Conservation (phyloP, 345 rosid species). For the Eucalyptus cloeziana region DNA sequence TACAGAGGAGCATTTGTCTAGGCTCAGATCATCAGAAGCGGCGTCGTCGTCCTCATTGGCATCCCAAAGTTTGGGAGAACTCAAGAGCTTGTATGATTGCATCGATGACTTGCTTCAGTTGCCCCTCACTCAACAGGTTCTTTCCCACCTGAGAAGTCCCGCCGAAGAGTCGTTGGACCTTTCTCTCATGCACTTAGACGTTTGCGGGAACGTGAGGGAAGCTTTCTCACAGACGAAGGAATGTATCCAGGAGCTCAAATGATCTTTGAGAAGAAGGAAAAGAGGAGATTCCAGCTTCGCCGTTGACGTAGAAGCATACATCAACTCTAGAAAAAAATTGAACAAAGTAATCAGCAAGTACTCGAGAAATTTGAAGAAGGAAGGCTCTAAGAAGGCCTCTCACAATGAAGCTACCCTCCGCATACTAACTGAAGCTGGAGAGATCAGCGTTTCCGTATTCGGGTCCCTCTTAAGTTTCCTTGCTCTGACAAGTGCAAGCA, state of each 20-base stretch:
- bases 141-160: neutral
- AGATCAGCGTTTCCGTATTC: slow-evolving; percentile 4
- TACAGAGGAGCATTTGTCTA: neutral
- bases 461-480: slow-evolving; percentile 9
- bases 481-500: neutral
- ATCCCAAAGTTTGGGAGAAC: neutral
- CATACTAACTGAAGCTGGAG: slow-evolving; percentile 12
- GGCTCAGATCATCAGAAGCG: neutral
- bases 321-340: neutral
- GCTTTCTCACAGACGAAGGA: neutral
- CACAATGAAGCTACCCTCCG: neutral
- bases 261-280: neutral
- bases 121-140: neutral
- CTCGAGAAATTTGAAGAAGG: slow-evolving; percentile 2
- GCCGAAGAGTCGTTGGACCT: neutral
- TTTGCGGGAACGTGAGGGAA: neutral
- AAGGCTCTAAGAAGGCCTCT: neutral
- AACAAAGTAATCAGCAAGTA: neutral
- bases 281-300: neutral
- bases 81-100: neutral
- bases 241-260: neutral
- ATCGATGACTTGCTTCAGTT: slow-evolving; percentile 6
- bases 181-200: slow-evolving; percentile 5
- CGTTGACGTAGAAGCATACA: neutral
- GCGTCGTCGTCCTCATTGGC: neutral